Percentiles rank a stretch among this genome's conserved stretches.
These are phyloP conservation scores for Eucalyptus curtisii DNA, from an alignment of 345 rosid species.

Conservation along the genomic window DNA sequence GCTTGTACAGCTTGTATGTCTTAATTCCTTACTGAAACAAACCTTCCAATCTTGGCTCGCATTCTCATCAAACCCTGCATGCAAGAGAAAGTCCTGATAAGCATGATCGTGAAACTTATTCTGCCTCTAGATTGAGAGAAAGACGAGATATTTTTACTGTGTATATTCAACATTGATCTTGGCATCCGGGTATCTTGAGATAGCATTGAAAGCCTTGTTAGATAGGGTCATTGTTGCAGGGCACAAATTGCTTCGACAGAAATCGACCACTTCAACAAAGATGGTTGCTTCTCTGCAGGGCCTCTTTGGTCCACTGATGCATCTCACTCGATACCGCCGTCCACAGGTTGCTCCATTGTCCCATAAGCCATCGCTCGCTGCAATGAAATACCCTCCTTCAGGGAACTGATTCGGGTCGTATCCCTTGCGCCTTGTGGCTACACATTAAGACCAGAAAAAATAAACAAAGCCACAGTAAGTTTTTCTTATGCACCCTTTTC, in stretches of 20 bases:
- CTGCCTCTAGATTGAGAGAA: neutral
- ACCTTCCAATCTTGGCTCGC: neutral
- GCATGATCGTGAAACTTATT: neutral
- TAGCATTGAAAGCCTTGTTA: conserved; percentile 7
- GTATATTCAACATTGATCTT: conserved; percentile 15
- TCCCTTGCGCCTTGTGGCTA: conserved; percentile 14
- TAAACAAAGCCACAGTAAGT: neutral
- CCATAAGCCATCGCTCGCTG: conserved; percentile 17
- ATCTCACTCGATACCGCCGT: conserved; percentile 3
- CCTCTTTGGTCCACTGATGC: conserved; percentile 15
- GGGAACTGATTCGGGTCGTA: conserved; percentile 7
- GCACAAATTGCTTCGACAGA: neutral
- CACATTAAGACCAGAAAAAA: neutral
- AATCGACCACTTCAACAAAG: conserved; percentile 12
- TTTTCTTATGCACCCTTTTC: neutral
- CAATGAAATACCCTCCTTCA: neutral
- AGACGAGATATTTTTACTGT: neutral
- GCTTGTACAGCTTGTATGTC: neutral
- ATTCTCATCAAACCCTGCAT: neutral
- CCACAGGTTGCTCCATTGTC: conserved; percentile 23
- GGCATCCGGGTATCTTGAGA: conserved; percentile 3
- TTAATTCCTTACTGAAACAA: neutral
- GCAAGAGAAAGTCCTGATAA: neutral
- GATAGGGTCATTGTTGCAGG: conserved; percentile 7
- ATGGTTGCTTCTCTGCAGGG: conserved; percentile 10